Base-by-base conservation (phyloP, 2,329 filamentous ascomycete species). In the Penicillium sp. region DNA sequence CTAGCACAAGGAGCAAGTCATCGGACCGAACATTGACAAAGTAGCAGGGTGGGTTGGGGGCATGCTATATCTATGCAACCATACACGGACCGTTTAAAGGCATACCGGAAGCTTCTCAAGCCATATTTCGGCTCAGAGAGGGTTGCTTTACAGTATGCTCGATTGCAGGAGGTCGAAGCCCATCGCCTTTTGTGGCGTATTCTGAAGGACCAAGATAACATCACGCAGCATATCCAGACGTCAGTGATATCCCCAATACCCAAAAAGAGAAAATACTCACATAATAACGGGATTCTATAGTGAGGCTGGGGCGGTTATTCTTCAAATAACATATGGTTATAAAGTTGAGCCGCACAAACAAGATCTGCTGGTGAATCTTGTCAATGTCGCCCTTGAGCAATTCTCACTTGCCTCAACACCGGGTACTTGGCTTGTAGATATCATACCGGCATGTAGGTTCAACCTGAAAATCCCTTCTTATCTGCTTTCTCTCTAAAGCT, bases 391-490 rank as follows among this genome's bases (percentile, higher is more conserved):
- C 2, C 71, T 83, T 63, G 67, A 68, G 0, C 57, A 77, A 5
- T 79, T 83, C 50, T 67, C 72, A 1, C 61, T 74, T 23, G 74
- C 77, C 3, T 69, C 66, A 8, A 68, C 76, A 4, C 77, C 80
- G 2, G 78, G 79, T 7, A 70, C 66, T 11, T 83, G 75, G 75
- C 57, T 74, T 10, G 79, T 83, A 4, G 80, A 83, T 54, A 65
- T 78, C 0, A 60, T 82, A 0, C 81, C 80, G 1, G 73, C 73
- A 44, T 61, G 78, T 72, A 65, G 72, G 67, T 67, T 3, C 16
- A 25, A 3, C 19, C 10, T 27, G 21, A 19, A 50, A n/a, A 8
- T 21, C 13, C 29, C 19, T 10, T 27, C 25, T 23, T 26, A n/a
- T 39, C 35, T 39, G 35, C 10, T 39, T n/a, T 19, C n/a, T 19